Evolutionary conservation across 1,284 basidiomycete genomes (phyloP).

Genomic region (Phylloporus sp.): DNA sequence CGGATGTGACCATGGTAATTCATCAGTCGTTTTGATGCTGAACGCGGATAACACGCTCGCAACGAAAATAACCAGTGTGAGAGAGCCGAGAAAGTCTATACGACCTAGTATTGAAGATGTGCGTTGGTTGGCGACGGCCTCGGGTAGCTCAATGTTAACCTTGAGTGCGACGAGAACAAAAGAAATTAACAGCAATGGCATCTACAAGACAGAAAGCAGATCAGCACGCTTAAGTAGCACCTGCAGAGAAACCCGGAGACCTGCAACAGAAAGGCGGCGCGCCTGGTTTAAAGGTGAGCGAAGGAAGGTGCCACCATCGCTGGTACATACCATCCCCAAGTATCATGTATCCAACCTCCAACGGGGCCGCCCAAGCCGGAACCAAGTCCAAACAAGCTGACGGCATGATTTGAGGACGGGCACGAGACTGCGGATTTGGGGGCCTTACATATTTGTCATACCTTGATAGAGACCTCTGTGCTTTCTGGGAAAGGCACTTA

Average conservation of each 20-base stretch:
- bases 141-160: constrained; percentile 74
- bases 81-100: constrained; percentile 84
- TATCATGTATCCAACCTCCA: constrained; percentile 87
- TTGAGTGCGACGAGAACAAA: constrained; percentile 74
- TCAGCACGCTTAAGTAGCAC: constrained; percentile 42
- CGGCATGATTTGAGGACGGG: constrained; percentile 16
- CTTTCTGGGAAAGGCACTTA: constrained; percentile 56
- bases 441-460: constrained; percentile 80
- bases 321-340: constrained; percentile 74
- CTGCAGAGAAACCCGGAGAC: constrained; percentile 73
- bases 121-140: constrained; percentile 65
- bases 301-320: constrained; percentile 15
- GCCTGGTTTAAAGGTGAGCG: constrained; percentile 35
- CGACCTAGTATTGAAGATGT: constrained; percentile 72
- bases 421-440: constrained; percentile 12
- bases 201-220: constrained; percentile 50
- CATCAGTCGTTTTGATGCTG: constrained; percentile 83
- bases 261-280: constrained; percentile 49
- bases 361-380: constrained; percentile 89
- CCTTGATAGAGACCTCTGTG: constrained; percentile 90
- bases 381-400: constrained; percentile 77
- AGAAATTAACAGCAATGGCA: constrained; percentile 78
- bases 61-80: constrained; percentile 79
- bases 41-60: constrained; percentile 80
- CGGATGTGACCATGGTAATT: constrained; percentile 79